Base-by-base conservation (phyloP, 2,329 filamentous ascomycete genomes). In the Furcasterigmium sp. region DNA sequence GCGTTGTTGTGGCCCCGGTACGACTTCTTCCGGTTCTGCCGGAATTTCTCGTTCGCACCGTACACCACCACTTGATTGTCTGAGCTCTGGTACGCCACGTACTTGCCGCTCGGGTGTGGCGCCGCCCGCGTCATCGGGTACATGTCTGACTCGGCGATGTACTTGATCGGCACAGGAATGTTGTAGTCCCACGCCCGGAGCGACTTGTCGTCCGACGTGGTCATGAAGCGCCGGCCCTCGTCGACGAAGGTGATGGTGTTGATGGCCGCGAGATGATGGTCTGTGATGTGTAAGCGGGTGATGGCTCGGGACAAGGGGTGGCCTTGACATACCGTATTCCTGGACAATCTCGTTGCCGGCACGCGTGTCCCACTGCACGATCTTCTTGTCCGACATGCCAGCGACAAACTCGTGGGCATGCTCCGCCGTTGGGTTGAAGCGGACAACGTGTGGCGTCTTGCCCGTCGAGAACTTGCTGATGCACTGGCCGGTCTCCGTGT, bases 51-150 rank as follows among this genome's bases (percentile, higher is more conserved):
- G 39, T 85, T 93, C 3, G 89, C 85, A 17, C 89, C 88, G 67
- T 96, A 98, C 9, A 97, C 93, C 36, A 95, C 84, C 56, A 98
- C 93, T 59, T 96, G 91, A 69, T 98, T 98, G 67, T 98, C 93
- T 25, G 84, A 86, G 46, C 81, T 87, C 64, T 65, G 93, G 69
- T 94, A 94, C 3, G 91, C 88, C 17, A 96, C 87, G 62, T 94
- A 95, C 66, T 96, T 96, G 53, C 91, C 88, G 48, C 81, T 88
- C 0, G 93, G 93, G 58, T 98, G 93, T 5, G 82, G 71, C 0
- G 87, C 78, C 2, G 90, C 84, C 13, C 90, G 86, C 5, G 91
- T 94, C 75, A 98, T 87, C 8, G 90, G 85, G 65, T 93, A 98
- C 90, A 98, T 96, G 71, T 96, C 89, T 2, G 91, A 90, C 62